Evolutionary conservation across 345 rosid species (phyloP), one percentile per base, ranked within the genome.

Genomic region (Acer saccharum): DNA sequence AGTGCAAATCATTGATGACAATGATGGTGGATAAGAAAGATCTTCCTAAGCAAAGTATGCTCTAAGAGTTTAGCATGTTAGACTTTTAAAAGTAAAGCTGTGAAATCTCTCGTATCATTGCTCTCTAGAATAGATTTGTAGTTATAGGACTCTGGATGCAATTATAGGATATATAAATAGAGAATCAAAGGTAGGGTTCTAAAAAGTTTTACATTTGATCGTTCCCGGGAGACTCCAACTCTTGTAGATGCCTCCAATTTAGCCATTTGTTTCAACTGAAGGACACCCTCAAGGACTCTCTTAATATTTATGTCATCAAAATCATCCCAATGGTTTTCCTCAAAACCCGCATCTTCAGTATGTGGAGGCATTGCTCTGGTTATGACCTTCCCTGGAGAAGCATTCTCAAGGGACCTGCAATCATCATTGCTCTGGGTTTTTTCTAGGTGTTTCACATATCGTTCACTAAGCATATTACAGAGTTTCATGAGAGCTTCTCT

Each of bases 321-420:
- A 89, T 92, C 94, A 88, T 94, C 99, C 99, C 99, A 95, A 58
- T 65, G 79, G 61, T 87, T 88, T 78, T 81, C 90, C 76, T 82
- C 86, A 77, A 71, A 82, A 81, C 73, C 79, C 10, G 64, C 69
- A 71, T 63, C 86, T 78, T 81, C 86, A 76, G 76, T 78, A 74
- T 78, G 66, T 77, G 85, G 84, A 69, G n/a, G 32, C 32, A 29
- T 29, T 29, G 32, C 25, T 79, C 63, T 72, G 35, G 16, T 72
- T 68, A 76, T 44, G 70, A 78, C 71, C 74, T 72, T 78, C 76
- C 58, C 39, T 73, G 68, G 71, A 63, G 20, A 82, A 79, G 82
- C 66, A 72, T 79, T 83, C 54, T 77, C 79, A 72, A 84, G 88
- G 77, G 73, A 80, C 74, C 74, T 80, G 61, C 80, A 20, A 62